Evolutionary conservation across 441 rosid genomes (phyloP).

Genomic region (Mallotus repandus): DNA sequence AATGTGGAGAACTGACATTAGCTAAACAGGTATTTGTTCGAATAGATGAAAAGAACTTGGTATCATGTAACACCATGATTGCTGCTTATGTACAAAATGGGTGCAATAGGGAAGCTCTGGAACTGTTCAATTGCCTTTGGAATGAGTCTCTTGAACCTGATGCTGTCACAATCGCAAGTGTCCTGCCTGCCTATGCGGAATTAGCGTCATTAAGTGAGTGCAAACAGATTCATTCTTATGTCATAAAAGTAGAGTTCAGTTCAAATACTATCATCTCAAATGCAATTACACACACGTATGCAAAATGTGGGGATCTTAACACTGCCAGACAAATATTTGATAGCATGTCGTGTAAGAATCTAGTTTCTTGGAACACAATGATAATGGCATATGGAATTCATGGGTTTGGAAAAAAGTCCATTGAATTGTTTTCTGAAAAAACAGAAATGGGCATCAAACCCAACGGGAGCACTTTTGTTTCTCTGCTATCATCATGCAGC

Average conservation of each 20-base stretch:
- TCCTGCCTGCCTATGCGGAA: constrained; percentile 71
- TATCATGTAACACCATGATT: constrained; percentile 67
- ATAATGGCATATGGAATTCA: constrained; percentile 76
- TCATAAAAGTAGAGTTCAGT: constrained; percentile 35
- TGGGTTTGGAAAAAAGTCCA: constrained; percentile 50
- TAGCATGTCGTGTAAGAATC: constrained; percentile 41
- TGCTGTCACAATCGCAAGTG: constrained; percentile 55
- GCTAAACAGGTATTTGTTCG: constrained; percentile 46
- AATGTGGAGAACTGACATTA: constrained; percentile 33
- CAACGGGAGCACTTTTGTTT: constrained; percentile 52
- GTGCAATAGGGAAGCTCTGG: constrained; percentile 42
- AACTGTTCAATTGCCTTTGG: constrained; percentile 45
- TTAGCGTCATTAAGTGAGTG: constrained; percentile 50
- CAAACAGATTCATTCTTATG: constrained; percentile 53
- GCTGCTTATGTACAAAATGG: constrained; percentile 62
- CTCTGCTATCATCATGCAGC: constrained; percentile 57
- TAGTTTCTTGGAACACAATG: constrained; percentile 73
- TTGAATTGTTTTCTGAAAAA: constrained; percentile 45
- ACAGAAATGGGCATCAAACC: constrained; percentile 41
- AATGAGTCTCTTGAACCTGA: constrained; percentile 43
- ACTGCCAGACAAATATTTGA: constrained; percentile 55
- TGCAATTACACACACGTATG: constrained; percentile 60
- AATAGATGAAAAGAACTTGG: constrained; percentile 47
- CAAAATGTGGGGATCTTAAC: constrained; percentile 62
- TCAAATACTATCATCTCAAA: constrained; percentile 52